These are phyloP conservation scores for Paxillus involutus DNA, from an alignment of 768 basidiomycete species.

Conservation along the genomic window DNA sequence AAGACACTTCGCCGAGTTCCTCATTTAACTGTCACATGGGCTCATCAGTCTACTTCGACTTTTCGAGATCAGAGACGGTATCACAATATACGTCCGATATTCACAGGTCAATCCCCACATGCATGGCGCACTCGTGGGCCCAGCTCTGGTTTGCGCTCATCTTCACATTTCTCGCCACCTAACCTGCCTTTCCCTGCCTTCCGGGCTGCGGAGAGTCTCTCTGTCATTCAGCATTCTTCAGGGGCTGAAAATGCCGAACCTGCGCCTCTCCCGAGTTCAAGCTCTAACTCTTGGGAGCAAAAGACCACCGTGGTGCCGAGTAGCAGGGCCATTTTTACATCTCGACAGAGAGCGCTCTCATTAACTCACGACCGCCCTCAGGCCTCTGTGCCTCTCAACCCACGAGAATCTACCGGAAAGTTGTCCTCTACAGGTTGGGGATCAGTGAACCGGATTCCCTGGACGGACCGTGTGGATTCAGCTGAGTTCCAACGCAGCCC, in stretches of 20 bases:
- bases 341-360: slow-evolving; percentile 30
- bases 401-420: slow-evolving; percentile 28
- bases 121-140: slow-evolving; percentile 20
- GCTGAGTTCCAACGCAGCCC: slow-evolving; percentile 10
- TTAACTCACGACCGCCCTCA: slow-evolving; percentile 27
- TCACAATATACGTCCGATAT: slow-evolving; percentile 8
- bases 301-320: background rate
- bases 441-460: slow-evolving; percentile 20
- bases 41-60: slow-evolving; percentile 53
- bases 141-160: slow-evolving; percentile 7
- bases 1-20: slow-evolving; percentile 72
- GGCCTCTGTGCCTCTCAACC: slow-evolving; percentile 14
- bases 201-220: background rate
- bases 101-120: slow-evolving; percentile 5
- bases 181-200: slow-evolving; percentile 17
- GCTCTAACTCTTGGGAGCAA: slow-evolving; percentile 15
- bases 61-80: slow-evolving; percentile 16
- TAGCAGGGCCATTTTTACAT: slow-evolving; percentile 4
- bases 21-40: slow-evolving; percentile 77
- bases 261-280: background rate
- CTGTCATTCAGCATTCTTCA: background rate
- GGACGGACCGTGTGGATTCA: slow-evolving; percentile 14
- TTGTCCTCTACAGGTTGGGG: slow-evolving; percentile 29
- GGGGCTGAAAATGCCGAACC: background rate
- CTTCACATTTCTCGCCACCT: slow-evolving; percentile 13